A percentile compares a stretch with the other conserved stretches of the same genome.
Conservation (phyloP, 2,329 filamentous ascomycete genomes). For the Colletotrichum sp. region DNA sequence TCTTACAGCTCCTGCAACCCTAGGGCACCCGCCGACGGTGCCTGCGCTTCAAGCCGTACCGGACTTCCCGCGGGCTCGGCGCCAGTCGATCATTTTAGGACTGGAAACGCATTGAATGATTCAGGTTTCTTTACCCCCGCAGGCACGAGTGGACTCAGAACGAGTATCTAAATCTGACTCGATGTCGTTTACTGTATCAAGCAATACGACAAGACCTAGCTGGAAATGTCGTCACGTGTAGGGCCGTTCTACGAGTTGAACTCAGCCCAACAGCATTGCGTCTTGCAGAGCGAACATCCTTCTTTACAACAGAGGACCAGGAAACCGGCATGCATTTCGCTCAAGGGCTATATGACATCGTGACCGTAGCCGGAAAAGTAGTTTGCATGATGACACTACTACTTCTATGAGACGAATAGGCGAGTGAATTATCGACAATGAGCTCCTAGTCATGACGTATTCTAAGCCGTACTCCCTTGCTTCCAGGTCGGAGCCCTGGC, state of each 20-base stretch:
- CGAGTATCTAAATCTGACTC: background rate
- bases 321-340: background rate
- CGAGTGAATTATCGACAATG: rapidly evolving
- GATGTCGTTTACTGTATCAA: background rate
- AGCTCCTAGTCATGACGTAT: background rate
- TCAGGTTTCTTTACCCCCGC: background rate
- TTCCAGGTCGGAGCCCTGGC: background rate
- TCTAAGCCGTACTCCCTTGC: background rate
- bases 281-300: background rate
- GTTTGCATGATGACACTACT: background rate
- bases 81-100: background rate
- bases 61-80: background rate
- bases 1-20: background rate
- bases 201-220: background rate
- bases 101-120: background rate
- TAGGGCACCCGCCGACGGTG: background rate
- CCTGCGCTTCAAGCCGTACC: background rate
- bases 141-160: background rate
- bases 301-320: background rate
- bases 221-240: background rate
- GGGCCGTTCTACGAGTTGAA: background rate
- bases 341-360: background rate
- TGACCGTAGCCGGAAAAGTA: rapidly evolving
- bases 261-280: background rate
- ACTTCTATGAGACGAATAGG: background rate